phyloP scores from a whole-genome alignment of 768 basidiomycete genomes.

The Royoungia palumana region DNA sequence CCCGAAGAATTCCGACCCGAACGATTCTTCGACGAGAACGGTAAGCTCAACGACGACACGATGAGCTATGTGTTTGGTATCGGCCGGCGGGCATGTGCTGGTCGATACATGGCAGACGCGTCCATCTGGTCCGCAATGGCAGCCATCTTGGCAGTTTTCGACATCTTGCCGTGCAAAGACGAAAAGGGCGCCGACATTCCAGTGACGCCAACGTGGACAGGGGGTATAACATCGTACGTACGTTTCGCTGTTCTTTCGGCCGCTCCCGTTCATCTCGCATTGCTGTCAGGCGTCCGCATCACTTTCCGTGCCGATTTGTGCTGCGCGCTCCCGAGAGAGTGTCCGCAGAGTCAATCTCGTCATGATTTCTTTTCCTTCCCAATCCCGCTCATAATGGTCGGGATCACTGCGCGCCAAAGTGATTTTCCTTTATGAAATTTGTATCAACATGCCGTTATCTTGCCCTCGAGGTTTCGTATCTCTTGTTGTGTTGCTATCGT shows the following conservation, averaged over 20 bases:
- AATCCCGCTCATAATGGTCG: too few species aligned
- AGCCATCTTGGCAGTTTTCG: conserved; percentile 33
- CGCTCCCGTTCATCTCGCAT: not conserved
- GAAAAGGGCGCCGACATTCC: conserved; percentile 21
- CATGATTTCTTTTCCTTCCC: too few species aligned
- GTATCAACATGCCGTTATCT: too few species aligned
- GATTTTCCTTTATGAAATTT: conserved; percentile 7
- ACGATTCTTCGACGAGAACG: conserved; percentile 28
- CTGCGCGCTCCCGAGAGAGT: conserved; percentile 22
- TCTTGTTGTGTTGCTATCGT: too few species aligned
- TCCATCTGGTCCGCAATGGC: conserved; percentile 37
- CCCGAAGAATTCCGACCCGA: conserved; percentile 37
- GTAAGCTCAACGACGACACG: conserved; percentile 27
- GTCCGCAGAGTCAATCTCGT: conserved; percentile 14
- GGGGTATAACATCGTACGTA: conserved; percentile 28
- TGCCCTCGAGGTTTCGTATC: too few species aligned
- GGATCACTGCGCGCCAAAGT: too few species aligned
- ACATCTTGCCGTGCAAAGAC: conserved; percentile 29
- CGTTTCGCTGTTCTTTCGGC: not conserved
- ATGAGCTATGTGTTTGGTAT: conserved; percentile 33
- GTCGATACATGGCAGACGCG: conserved; percentile 40
- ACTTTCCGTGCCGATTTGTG: conserved; percentile 25
- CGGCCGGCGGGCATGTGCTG: conserved; percentile 39
- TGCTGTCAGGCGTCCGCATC: conserved; percentile 18
- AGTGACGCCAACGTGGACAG: conserved; percentile 22